Percentiles rank a stretch among this genome's conserved stretches.
These are phyloP conservation scores for Huntiella abstrusa DNA, from an alignment of 2,329 filamentous ascomycete species.

Conservation along the genomic window DNA sequence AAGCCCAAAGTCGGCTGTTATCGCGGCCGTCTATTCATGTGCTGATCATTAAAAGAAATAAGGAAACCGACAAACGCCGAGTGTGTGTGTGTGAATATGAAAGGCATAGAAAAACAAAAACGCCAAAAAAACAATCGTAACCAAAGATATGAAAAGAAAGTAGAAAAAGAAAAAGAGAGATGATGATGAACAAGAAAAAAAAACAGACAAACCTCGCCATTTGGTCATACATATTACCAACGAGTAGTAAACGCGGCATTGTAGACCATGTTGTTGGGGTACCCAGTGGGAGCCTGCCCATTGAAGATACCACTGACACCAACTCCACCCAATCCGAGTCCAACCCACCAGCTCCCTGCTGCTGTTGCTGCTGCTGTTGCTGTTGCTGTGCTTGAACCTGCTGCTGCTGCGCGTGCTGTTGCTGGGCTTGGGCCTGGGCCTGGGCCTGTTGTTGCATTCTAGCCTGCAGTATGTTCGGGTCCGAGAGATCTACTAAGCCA, in stretches of 20 bases:
- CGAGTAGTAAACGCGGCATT: constrained; percentile 8
- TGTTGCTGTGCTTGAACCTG: no score
- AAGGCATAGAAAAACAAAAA: constrained; percentile 12
- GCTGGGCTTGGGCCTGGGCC: no score
- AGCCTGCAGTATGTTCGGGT: constrained; percentile 98
- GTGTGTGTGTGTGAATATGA: background rate
- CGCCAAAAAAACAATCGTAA: constrained; percentile 11
- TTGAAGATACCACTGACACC: constrained; percentile 53
- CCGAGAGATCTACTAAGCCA: constrained; percentile 99
- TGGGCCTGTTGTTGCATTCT: constrained; percentile 46
- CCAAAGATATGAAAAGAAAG: constrained; percentile 12
- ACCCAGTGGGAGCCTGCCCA: constrained; percentile 85
- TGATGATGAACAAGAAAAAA: background rate
- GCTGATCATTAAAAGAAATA: background rate
- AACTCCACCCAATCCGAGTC: constrained; percentile 9
- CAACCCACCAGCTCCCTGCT: constrained; percentile 42
- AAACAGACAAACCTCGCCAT: background rate
- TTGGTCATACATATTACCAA: constrained; percentile 5
- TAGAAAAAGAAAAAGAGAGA: constrained; percentile 1
- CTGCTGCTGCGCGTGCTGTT: no score
- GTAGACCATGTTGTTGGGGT: constrained; percentile 76
- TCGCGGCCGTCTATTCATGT: no score
- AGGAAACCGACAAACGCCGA: constrained; percentile 7
- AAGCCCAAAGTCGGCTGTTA: background rate
- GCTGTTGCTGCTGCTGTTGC: constrained; percentile 51